Percentiles rank a stretch among this genome's conserved stretches.
Evolutionary conservation across 805 yeast species (phyloP).

Genomic region (Suhomyces xylopsoci): DNA sequence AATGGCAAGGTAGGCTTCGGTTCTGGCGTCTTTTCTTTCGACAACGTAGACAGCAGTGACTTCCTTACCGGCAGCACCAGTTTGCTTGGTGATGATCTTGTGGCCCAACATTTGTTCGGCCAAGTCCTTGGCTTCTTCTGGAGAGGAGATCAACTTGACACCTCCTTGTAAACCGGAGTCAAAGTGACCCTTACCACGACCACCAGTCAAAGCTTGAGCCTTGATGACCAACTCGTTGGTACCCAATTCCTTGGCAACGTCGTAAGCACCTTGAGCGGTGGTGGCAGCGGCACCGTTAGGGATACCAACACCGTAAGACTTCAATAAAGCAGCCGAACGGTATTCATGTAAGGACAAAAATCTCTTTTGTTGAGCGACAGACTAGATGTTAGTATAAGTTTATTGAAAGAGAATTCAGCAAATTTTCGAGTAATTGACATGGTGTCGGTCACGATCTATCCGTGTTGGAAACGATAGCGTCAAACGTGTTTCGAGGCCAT

Average conservation of each 20-base stretch:
- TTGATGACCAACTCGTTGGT: constrained; percentile 87
- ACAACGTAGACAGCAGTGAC: constrained; percentile 96
- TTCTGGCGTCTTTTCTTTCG: constrained; percentile 88
- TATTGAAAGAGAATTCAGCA: background rate
- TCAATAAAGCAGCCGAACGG: constrained; percentile 87
- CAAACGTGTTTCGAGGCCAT: background rate
- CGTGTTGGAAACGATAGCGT: background rate
- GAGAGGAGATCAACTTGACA: constrained; percentile 81
- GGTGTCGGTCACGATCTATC: background rate
- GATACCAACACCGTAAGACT: constrained; percentile 80
- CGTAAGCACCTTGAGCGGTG: constrained; percentile 83
- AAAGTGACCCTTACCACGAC: constrained; percentile 98
- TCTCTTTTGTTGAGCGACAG: constrained; percentile 49
- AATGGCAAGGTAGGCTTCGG: constrained; percentile 94
- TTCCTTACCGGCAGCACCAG: constrained; percentile 95
- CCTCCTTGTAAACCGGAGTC: constrained; percentile 96
- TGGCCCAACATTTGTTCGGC: constrained; percentile 89
- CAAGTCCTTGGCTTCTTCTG: constrained; percentile 82
- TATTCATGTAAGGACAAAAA: constrained; percentile 89
- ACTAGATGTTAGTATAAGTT: constrained; percentile 20
- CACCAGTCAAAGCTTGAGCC: constrained; percentile 99
- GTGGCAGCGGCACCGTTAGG: constrained; percentile 91
- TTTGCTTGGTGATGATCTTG: constrained; percentile 95
- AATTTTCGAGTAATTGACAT: background rate
- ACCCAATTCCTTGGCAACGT: constrained; percentile 72